phyloP scores from a whole-genome alignment of 805 yeast genomes.

The Wickerhamiella australiensis region DNA sequence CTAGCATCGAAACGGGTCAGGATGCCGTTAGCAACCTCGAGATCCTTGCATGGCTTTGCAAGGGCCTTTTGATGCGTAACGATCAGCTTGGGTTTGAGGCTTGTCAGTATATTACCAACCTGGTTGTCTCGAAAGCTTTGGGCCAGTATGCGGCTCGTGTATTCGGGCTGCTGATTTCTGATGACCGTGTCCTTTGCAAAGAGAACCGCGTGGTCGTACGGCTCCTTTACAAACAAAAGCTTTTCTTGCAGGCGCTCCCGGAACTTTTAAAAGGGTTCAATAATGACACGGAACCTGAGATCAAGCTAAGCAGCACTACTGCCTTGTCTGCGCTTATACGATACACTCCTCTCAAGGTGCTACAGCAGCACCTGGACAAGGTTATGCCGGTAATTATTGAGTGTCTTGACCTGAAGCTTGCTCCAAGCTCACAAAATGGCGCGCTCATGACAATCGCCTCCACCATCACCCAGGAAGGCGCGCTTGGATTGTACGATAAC shows the following conservation, averaged over 20 bases:
- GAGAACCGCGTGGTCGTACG: slow-evolving; percentile 47
- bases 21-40: slow-evolving; percentile 33
- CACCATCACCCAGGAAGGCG: slow-evolving; percentile 37
- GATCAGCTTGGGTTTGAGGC: slow-evolving; percentile 32
- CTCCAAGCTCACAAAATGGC: slow-evolving; percentile 41
- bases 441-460: slow-evolving; percentile 48
- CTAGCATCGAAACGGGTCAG: slow-evolving; percentile 18
- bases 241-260: slow-evolving; percentile 52
- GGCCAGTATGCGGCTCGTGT: slow-evolving; percentile 40
- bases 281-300: slow-evolving; percentile 14
- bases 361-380: slow-evolving; percentile 48
- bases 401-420: slow-evolving; percentile 39
- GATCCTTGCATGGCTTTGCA: slow-evolving; percentile 53
- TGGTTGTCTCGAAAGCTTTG: slow-evolving; percentile 28
- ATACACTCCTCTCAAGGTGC: slow-evolving; percentile 49
- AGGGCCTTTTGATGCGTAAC: slow-evolving; percentile 52
- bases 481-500: slow-evolving; percentile 39
- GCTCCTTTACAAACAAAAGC: slow-evolving; percentile 65
- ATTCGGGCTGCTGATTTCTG: slow-evolving; percentile 55
- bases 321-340: slow-evolving; percentile 58
- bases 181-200: slow-evolving; percentile 47
- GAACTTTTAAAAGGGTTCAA: slow-evolving; percentile 39
- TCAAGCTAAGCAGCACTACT: slow-evolving; percentile 44
- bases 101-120: slow-evolving; percentile 29
- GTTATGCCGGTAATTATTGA: slow-evolving; percentile 64